phyloP scores from a whole-genome alignment of 2,329 filamentous ascomycete genomes.

The Pseudopithomyces chartarum region DNA sequence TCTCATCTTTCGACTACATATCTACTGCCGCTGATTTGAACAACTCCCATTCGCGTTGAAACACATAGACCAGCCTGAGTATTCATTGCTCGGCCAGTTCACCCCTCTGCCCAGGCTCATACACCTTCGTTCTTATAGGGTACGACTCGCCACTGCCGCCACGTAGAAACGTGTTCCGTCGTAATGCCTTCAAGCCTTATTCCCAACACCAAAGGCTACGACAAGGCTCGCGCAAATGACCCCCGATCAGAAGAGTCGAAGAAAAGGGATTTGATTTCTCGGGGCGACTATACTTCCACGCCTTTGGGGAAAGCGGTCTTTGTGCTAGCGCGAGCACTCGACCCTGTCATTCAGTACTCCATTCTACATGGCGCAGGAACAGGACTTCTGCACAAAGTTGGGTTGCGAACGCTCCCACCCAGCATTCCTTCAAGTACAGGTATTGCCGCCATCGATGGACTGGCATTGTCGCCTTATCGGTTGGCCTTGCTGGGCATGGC shows the following conservation, averaged over 20 bases:
- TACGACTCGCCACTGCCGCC: too few species aligned
- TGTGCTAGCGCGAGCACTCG: constrained; percentile 53
- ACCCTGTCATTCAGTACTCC: constrained; percentile 55
- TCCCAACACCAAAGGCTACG: constrained; percentile 2
- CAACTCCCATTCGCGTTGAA: not conserved
- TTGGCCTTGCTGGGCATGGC: constrained; percentile 60
- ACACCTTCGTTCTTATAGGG: too few species aligned
- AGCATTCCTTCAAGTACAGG: constrained; percentile 48
- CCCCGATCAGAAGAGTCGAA: constrained; percentile 37
- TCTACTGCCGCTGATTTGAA: not conserved
- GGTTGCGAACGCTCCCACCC: constrained; percentile 50
- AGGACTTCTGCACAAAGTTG: constrained; percentile 52
- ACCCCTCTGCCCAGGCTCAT: too few species aligned
- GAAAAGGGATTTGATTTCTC: constrained; percentile 44
- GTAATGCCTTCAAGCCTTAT: not conserved
- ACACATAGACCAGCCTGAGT: too few species aligned
- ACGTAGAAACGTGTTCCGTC: not conserved
- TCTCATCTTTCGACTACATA: not conserved
- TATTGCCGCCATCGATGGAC: constrained; percentile 45
- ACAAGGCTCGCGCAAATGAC: constrained; percentile 23
- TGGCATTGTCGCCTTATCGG: constrained; percentile 57
- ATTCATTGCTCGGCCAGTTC: too few species aligned
- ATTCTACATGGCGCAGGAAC: constrained; percentile 53
- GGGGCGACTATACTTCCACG: constrained; percentile 48
- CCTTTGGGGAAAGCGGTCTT: constrained; percentile 49